A percentile compares a stretch with the other conserved stretches of the same genome.
Conservation (phyloP, 2,329 filamentous ascomycete species). For the Dothiorella sarmentorum region DNA sequence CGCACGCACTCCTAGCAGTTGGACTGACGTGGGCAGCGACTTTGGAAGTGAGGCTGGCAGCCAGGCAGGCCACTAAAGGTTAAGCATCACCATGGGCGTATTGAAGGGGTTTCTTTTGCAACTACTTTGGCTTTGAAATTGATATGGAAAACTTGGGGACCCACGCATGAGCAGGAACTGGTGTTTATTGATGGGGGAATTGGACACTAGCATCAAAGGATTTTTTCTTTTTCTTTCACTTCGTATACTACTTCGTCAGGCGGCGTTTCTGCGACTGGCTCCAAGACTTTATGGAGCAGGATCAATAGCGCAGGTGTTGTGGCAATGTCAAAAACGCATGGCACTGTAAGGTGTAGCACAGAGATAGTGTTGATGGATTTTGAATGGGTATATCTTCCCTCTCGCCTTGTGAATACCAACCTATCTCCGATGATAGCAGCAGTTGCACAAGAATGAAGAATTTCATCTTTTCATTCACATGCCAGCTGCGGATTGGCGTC, state of each 20-base stretch:
- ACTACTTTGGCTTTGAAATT: slow-evolving; percentile 1
- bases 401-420: not conserved
- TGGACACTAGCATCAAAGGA: not conserved
- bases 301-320: slow-evolving; percentile 6
- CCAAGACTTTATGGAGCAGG: not conserved
- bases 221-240: not conserved
- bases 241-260: not conserved
- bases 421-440: too few relatives aligned
- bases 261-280: not conserved
- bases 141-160: not conserved
- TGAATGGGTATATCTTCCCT: not conserved
- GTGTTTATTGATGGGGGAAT: not conserved
- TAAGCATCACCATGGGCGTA: not conserved
- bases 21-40: slow-evolving; percentile 41
- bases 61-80: not conserved
- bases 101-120: not conserved
- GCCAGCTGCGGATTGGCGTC: not conserved
- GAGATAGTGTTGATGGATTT: not conserved
- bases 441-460: too few relatives aligned
- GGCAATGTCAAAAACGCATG: not conserved
- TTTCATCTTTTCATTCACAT: not conserved
- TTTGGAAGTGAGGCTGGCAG: slow-evolving; percentile 37
- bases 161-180: not conserved
- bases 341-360: not conserved
- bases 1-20: slow-evolving; percentile 36